Conservation (phyloP, 2,329 filamentous ascomycete species). For the Botryotinia calthae region DNA sequence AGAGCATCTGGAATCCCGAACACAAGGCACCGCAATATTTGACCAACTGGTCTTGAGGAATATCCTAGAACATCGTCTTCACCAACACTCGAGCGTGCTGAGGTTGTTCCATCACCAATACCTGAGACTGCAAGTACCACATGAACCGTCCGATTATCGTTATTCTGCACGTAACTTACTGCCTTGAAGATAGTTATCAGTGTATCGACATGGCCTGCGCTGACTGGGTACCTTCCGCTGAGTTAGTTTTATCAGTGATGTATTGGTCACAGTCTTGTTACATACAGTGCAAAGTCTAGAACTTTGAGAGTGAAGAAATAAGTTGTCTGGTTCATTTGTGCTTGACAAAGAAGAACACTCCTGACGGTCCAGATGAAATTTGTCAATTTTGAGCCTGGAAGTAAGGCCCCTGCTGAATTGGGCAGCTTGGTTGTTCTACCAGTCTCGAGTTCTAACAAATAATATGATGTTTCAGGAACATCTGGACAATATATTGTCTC, state of each 20-base stretch:
- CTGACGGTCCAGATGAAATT: neutral
- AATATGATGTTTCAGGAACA: neutral
- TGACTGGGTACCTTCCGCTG: neutral
- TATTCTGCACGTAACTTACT: neutral
- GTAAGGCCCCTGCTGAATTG: neutral
- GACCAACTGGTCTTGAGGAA: neutral
- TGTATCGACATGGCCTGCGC: neutral
- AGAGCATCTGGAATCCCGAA: neutral
- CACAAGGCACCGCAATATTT: neutral
- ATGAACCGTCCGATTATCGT: too few species aligned
- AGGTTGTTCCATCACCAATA: neutral
- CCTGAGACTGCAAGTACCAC: neutral
- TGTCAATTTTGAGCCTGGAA: neutral
- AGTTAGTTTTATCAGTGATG: neutral
- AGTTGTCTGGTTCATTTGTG: neutral
- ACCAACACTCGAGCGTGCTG: neutral
- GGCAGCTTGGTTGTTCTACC: neutral
- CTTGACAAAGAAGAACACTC: neutral
- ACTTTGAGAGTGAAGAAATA: neutral
- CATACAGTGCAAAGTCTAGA: neutral
- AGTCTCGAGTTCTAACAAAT: neutral
- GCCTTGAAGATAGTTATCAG: neutral
- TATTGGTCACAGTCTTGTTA: neutral
- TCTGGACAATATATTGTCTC: neutral
- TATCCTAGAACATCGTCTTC: neutral